Conservation (phyloP, 495 filamentous ascomycete species). For the Xylaria nigripes region DNA sequence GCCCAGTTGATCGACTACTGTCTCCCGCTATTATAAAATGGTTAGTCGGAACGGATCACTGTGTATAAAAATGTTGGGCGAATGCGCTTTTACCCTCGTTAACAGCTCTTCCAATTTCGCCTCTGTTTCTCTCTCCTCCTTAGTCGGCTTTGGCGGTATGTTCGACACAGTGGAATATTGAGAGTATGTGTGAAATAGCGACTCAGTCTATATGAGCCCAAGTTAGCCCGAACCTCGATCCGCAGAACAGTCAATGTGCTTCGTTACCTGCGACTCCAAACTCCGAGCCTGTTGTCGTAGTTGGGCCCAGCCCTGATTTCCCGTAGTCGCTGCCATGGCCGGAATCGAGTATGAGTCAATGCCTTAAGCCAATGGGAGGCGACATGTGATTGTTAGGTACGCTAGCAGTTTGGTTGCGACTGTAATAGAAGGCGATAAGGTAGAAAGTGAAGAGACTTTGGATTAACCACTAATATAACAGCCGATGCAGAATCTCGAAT, state of each 20-base stretch:
- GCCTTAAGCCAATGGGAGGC: neutral
- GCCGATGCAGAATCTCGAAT: neutral
- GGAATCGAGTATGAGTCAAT: neutral
- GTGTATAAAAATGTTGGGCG: constrained; percentile 9
- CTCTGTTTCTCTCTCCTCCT: constrained; percentile 76
- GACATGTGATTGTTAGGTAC: neutral
- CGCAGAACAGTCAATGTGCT: neutral
- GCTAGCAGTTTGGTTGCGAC: neutral
- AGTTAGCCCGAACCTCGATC: constrained; percentile 2
- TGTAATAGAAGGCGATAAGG: too few species aligned
- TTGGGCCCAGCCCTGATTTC: constrained; percentile 82
- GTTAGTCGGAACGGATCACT: constrained; percentile 3
- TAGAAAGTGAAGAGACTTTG: too few species aligned
- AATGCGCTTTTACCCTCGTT: constrained; percentile 48
- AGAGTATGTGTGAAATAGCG: constrained; percentile 88
- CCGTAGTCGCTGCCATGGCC: constrained; percentile 63
- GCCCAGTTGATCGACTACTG: constrained; percentile 69
- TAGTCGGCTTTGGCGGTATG: constrained; percentile 71
- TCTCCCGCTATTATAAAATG: constrained; percentile 57
- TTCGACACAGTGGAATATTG: constrained; percentile 80
- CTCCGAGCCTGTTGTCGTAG: constrained; percentile 86
- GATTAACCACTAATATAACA: neutral
- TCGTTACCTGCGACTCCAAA: constrained; percentile 78
- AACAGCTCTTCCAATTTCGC: constrained; percentile 76
- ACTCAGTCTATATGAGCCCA: constrained; percentile 61